phyloP scores from a whole-genome alignment of 2,329 filamentous ascomycete genomes.

The Fusarium sp. region DNA sequence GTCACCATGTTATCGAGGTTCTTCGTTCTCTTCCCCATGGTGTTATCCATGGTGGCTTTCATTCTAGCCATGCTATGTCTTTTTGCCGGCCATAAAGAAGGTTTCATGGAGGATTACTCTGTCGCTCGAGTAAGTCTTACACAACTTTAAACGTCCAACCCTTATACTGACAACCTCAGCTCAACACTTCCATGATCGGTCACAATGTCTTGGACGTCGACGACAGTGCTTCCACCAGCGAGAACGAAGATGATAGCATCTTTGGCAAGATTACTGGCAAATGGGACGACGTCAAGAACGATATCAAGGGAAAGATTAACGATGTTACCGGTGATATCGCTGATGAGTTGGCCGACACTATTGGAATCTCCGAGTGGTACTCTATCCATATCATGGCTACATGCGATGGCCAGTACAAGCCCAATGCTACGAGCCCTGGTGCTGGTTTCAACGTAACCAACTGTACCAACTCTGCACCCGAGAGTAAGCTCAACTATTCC shows the following conservation, averaged over 20 bases:
- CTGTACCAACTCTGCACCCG: constrained; percentile 55
- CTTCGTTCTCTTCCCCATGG: constrained; percentile 51
- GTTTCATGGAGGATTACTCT: constrained; percentile 58
- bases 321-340: constrained; percentile 54
- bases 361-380: constrained; percentile 64
- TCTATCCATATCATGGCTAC: constrained; percentile 61
- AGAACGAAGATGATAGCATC: constrained; percentile 44
- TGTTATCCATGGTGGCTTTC: constrained; percentile 53
- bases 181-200: constrained; percentile 55
- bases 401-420: constrained; percentile 59
- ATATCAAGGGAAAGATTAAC: constrained; percentile 53
- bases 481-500: constrained; percentile 48
- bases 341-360: constrained; percentile 54
- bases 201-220: constrained; percentile 48
- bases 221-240: constrained; percentile 40
- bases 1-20: constrained; percentile 45
- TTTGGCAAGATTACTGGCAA: constrained; percentile 48
- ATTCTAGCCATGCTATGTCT: constrained; percentile 55
- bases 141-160: no score
- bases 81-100: constrained; percentile 54
- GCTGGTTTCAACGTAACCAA: constrained; percentile 57
- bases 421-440: constrained; percentile 54
- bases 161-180: constrained; percentile 37
- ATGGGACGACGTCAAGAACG: constrained; percentile 48
- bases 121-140: constrained; percentile 51